These are phyloP conservation scores for Rhodotorula glutinis DNA, from an alignment of 1,284 basidiomycete species.

Conservation along the genomic window DNA sequence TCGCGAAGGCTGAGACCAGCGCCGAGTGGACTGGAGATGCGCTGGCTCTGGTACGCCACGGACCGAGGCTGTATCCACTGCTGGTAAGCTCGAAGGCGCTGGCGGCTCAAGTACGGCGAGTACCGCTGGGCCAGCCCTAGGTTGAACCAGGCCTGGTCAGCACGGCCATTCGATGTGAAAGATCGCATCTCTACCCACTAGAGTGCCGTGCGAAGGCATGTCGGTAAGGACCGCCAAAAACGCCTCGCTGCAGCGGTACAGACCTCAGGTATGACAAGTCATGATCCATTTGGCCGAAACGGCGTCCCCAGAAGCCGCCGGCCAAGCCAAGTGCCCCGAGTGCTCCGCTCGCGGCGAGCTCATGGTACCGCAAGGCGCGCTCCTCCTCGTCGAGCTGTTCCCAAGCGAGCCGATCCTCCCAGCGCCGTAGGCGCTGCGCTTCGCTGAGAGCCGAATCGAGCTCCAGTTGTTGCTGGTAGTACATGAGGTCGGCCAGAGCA, in stretches of 20 bases:
- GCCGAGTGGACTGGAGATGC: neutral
- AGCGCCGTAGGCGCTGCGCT: slow-evolving; percentile 20
- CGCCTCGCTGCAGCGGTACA: slow-evolving; percentile 18
- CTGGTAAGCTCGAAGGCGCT: neutral
- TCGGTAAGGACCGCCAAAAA: slow-evolving; percentile 23
- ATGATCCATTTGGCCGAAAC: slow-evolving; percentile 11
- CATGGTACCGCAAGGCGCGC: slow-evolving; percentile 11
- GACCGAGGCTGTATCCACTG: neutral
- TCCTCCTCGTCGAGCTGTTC: slow-evolving; percentile 23
- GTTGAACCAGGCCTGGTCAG: neutral
- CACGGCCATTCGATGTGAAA: neutral
- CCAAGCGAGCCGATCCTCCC: slow-evolving; percentile 27
- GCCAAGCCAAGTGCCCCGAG: slow-evolving; percentile 17
- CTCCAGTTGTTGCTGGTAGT: slow-evolving; percentile 32
- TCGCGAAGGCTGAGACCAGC: slow-evolving; percentile 9
- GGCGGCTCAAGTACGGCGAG: slow-evolving; percentile 19
- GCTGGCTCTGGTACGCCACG: neutral
- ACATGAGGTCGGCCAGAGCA: slow-evolving; percentile 25
- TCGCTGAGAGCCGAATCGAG: slow-evolving; percentile 16
- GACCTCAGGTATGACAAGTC: slow-evolving; percentile 28
- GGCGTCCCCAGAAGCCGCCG: slow-evolving; percentile 18
- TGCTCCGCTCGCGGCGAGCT: neutral
- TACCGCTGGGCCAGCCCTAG: slow-evolving; percentile 23
- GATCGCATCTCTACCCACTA: too few relatives aligned
- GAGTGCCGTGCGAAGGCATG: slow-evolving; percentile 5